Percentiles rank a stretch among this genome's conserved stretches.
These are phyloP conservation scores for Phaeosphaeria sp. DNA, from an alignment of 2,329 filamentous ascomycete species.

Conservation along the genomic window DNA sequence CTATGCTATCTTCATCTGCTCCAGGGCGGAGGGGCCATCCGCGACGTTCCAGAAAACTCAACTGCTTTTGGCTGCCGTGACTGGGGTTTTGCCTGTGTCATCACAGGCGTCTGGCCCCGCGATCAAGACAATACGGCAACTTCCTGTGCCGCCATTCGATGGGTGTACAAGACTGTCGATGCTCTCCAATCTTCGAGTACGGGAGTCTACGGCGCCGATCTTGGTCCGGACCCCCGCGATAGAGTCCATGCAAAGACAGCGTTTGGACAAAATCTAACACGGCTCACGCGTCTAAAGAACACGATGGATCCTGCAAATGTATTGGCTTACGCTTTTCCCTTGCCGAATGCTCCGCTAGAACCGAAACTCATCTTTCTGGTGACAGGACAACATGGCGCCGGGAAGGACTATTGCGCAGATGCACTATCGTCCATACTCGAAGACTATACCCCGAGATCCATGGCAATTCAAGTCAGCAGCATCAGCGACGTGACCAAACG, in stretches of 20 bases:
- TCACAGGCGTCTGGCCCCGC: slow-evolving; percentile 68
- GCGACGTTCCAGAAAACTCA: slow-evolving; percentile 52
- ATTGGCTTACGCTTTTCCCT: slow-evolving; percentile 63
- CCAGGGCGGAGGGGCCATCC: slow-evolving; percentile 64
- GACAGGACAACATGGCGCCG: slow-evolving; percentile 61
- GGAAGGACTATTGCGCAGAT: slow-evolving; percentile 67
- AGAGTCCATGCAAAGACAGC: slow-evolving; percentile 58
- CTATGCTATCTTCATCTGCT: slow-evolving; percentile 70
- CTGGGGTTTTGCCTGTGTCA: slow-evolving; percentile 69
- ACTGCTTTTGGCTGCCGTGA: slow-evolving; percentile 69
- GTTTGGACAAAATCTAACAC: slow-evolving; percentile 63
- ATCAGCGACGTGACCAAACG: slow-evolving; percentile 63
- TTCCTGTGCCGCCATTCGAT: slow-evolving; percentile 52
- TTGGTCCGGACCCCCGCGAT: slow-evolving; percentile 69
- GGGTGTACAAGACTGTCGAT: slow-evolving; percentile 63
- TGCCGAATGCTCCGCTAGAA: slow-evolving; percentile 47
- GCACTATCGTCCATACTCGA: slow-evolving; percentile 60
- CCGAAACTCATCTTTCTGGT: slow-evolving; percentile 53
- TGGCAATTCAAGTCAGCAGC: slow-evolving; percentile 42
- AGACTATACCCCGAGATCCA: slow-evolving; percentile 13
- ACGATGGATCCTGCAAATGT: slow-evolving; percentile 59
- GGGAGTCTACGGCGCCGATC: slow-evolving; percentile 67
- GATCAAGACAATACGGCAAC: slow-evolving; percentile 56
- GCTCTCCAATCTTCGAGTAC: slow-evolving; percentile 58
- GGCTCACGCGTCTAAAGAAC: slow-evolving; percentile 61